A percentile compares a stretch with the other conserved stretches of the same genome.
Conservation (phyloP, 202 grass and related monocot species). For the Eragrostis tef region DNA sequence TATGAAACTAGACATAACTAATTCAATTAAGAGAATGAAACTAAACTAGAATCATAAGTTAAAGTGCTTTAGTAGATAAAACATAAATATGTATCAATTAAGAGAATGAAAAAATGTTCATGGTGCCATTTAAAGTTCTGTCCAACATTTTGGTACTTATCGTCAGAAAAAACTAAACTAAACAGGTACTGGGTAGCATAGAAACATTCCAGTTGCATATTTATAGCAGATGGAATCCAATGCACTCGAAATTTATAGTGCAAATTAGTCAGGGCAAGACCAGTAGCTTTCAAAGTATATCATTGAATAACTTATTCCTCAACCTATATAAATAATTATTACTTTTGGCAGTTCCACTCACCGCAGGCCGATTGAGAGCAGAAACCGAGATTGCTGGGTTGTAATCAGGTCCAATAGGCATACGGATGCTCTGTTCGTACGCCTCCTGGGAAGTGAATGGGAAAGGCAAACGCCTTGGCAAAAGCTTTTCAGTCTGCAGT, state of each 20-base stretch:
- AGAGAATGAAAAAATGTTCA: neutral
- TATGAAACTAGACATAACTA: neutral
- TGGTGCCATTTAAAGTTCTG: constrained; percentile 2
- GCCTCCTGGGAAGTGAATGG: constrained; percentile 79
- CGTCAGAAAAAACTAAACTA: constrained; percentile 9
- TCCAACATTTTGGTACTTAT: neutral
- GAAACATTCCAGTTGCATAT: constrained; percentile 14
- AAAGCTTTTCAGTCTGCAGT: constrained; percentile 75
- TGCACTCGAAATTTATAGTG: constrained; percentile 14
- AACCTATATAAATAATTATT: neutral
- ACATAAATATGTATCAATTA: constrained; percentile 8
- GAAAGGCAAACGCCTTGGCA: constrained; percentile 67
- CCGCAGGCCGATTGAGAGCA: constrained; percentile 82
- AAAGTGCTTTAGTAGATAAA: neutral
- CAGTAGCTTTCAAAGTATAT: constrained; percentile 1
- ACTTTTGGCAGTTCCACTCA: constrained; percentile 44
- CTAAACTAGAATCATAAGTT: neutral
- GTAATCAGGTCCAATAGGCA: constrained; percentile 97
- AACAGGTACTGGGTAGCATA: neutral
- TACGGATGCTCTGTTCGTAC: constrained; percentile 85
- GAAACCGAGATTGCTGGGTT: constrained; percentile 72
- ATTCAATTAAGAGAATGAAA: too few species aligned
- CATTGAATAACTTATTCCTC: constrained; percentile 5
- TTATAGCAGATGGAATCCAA: constrained; percentile 15
- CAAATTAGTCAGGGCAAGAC: constrained; percentile 4